Evolutionary conservation across 768 basidiomycete species (phyloP), one percentile per base, ranked within the genome.

Genomic region (Favolaschia claudopus): DNA sequence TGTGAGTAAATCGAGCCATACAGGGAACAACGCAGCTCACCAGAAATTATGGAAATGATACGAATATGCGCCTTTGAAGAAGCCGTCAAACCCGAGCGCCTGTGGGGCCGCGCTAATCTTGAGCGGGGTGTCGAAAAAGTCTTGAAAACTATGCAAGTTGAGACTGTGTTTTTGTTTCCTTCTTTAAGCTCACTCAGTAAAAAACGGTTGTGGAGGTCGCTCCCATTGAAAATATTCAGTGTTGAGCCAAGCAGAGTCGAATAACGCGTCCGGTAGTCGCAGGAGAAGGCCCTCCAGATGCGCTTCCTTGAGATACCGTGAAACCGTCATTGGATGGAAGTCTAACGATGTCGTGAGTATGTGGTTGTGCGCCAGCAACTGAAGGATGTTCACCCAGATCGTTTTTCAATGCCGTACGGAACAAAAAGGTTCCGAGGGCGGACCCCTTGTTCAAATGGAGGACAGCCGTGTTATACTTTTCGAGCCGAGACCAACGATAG

Each of bases 11-110:
- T 49, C 31, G 58, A 53, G 44, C 58, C 34, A 32, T 29, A 46
- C 36, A 51, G 22, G 20, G 7, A 51, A 42, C 4, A 7, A 70
- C 85, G 51, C 52, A n/a, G n/a, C n/a, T n/a, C n/a, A 92, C 94
- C 94, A 95, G 75, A 86, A 92, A 71, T 95, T 96, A 71, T 99
- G 96, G 76, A 91, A 98, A 73, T 98, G 95, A 73, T 99, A 99
- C 2, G 92, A 95, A 71, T 88, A 98, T 5, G 96, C 93, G 7
- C 96, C 97, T 58, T 86, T 87, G 83, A 96, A 99, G 82, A 99
- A 99, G 10, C 94, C 95, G 65, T 95, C 90, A 64, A 98, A 92
- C 9, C 97, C 97, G 15, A 94, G 77, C 14, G 91, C 92, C 65
- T 91, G 87, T 6, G 96, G 93, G 9, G 90, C 91, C 2, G 92